These are phyloP conservation scores for Beauveria caledonica DNA, from an alignment of 2,329 filamentous ascomycete species.

Conservation along the genomic window DNA sequence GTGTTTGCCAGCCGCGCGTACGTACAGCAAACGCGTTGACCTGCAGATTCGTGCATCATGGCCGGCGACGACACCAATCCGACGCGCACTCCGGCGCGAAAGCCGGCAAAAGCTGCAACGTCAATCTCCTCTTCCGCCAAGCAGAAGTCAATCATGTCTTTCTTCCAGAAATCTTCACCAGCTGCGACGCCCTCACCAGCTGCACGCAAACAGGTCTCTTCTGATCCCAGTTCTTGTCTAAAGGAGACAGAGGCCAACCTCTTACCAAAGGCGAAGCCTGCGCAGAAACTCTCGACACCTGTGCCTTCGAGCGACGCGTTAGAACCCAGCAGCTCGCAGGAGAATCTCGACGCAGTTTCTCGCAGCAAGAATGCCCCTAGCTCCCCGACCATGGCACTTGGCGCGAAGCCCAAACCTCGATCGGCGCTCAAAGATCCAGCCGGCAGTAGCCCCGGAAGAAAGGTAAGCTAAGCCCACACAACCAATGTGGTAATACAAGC, in stretches of 20 bases:
- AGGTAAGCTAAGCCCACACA: slow-evolving; percentile 42
- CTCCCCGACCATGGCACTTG: slow-evolving; percentile 34
- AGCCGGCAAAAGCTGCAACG: slow-evolving; percentile 19
- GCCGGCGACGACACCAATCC: slow-evolving; percentile 20
- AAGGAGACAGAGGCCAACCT: slow-evolving; percentile 35
- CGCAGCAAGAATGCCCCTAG: slow-evolving; percentile 41
- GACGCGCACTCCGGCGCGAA: slow-evolving; percentile 27
- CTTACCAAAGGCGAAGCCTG: slow-evolving; percentile 24
- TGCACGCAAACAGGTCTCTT: slow-evolving; percentile 24
- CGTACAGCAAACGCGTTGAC: background rate
- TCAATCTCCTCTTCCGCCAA: slow-evolving; percentile 27
- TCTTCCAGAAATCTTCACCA: slow-evolving; percentile 36
- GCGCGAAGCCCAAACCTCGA: slow-evolving; percentile 32
- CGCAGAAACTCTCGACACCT: slow-evolving; percentile 49
- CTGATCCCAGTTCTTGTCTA: slow-evolving; percentile 27
- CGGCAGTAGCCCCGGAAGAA: slow-evolving; percentile 68
- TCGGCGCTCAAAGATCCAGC: slow-evolving; percentile 32
- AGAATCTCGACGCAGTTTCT: slow-evolving; percentile 45
- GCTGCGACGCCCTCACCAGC: slow-evolving; percentile 25
- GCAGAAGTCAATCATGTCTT: slow-evolving; percentile 36
- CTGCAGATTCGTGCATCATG: slow-evolving; percentile 18
- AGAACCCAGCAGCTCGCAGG: slow-evolving; percentile 60
- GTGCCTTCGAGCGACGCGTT: slow-evolving; percentile 72
- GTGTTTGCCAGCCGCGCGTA: background rate
- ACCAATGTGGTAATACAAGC: too few relatives aligned